phyloP scores from a whole-genome alignment of 306 rosid species.

The Dryas octopetala region DNA sequence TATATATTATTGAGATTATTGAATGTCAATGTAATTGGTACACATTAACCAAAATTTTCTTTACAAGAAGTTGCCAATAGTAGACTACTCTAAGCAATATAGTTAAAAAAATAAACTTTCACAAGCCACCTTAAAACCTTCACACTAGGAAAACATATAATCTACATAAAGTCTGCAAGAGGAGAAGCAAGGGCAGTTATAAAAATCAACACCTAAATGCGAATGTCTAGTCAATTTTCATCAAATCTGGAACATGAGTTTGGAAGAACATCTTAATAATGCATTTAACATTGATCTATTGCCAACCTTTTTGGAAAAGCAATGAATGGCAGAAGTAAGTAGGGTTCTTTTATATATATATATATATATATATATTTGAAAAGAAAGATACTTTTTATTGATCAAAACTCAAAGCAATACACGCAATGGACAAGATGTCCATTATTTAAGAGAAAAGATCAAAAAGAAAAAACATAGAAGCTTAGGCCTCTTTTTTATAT shows the following conservation, averaged over 20 bases:
- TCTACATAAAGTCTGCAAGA: neutral
- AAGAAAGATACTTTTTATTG: too few relatives aligned
- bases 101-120: neutral
- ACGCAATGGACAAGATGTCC: too few relatives aligned
- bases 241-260: neutral
- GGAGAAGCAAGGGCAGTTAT: neutral
- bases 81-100: neutral
- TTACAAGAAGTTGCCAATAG: neutral
- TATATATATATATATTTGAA: neutral
- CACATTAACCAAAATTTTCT: neutral
- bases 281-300: neutral
- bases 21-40: constrained; percentile 4
- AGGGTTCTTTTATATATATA: neutral
- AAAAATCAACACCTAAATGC: neutral
- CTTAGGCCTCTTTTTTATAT: too few relatives aligned
- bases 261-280: neutral
- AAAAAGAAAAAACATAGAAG: too few relatives aligned
- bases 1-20: constrained; percentile 10
- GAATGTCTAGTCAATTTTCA: neutral
- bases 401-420: too few relatives aligned
- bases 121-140: neutral
- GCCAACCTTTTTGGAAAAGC: neutral
- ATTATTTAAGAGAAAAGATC: too few relatives aligned
- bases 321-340: neutral
- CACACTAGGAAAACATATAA: neutral